phyloP scores from a whole-genome alignment of 352 stramenopile species.

The Phytophthora sojae region DNA sequence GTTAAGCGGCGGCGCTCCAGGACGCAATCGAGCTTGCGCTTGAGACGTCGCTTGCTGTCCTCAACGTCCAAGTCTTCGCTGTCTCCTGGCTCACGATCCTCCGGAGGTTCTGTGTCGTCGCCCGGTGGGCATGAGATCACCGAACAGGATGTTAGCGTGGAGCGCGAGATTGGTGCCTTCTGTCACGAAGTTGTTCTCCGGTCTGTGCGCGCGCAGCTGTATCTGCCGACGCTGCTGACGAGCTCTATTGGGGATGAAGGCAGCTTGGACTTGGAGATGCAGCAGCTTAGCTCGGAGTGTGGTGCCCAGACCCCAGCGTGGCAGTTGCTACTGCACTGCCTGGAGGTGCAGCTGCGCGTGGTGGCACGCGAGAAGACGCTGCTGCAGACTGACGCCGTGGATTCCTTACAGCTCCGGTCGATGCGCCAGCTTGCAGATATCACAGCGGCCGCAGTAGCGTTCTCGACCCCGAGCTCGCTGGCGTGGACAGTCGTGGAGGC shows the following conservation, averaged over 20 bases:
- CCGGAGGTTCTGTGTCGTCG: conserved; percentile 21
- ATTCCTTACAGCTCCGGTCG: conserved; percentile 62
- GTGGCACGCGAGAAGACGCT: conserved; percentile 52
- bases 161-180: conserved; percentile 62
- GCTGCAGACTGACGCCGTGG: conserved; percentile 38
- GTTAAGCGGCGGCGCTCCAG: conserved; percentile 51
- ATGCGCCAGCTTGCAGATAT: conserved; percentile 64
- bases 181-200: conserved; percentile 60
- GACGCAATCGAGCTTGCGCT: conserved; percentile 47
- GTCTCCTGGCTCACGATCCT: conserved; percentile 32
- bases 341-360: conserved; percentile 69
- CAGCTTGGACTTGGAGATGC: conserved; percentile 59
- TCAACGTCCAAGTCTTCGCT: conserved; percentile 42
- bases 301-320: conserved; percentile 54
- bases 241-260: conserved; percentile 52
- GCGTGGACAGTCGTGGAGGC: conserved; percentile 56
- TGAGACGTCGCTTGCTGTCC: conserved; percentile 41
- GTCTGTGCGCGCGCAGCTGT: conserved; percentile 50
- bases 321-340: conserved; percentile 63
- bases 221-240: conserved; percentile 62
- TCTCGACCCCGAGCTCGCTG: conserved; percentile 51
- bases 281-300: conserved; percentile 52
- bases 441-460: conserved; percentile 45
- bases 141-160: conserved; percentile 41
- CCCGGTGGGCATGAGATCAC: conserved; percentile 16